A percentile compares a stretch with the other conserved stretches of the same genome.
Conservation (phyloP, 2,329 filamentous ascomycete species). For the Aspergillus versicolor region DNA sequence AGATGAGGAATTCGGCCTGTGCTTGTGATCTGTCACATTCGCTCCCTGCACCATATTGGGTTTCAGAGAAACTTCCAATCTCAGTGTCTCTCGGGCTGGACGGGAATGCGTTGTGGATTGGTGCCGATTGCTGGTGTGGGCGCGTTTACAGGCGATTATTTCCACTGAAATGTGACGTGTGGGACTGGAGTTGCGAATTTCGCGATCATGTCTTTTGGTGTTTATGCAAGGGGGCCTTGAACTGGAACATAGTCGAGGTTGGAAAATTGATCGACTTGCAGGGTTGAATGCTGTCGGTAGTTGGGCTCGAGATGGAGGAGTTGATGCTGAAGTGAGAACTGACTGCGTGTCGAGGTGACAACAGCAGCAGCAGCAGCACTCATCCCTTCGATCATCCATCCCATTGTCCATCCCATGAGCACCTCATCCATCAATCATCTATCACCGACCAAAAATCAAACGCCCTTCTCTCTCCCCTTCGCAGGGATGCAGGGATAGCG, state of each 20-base stretch:
- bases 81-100: background rate
- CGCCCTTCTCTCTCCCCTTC: background rate
- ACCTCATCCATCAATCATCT: no score
- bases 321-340: background rate
- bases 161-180: slow-evolving; percentile 16
- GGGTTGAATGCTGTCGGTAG: background rate
- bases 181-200: slow-evolving; percentile 7
- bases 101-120: slow-evolving; percentile 8
- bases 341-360: background rate
- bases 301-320: no score
- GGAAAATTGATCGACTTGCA: background rate
- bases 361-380: background rate
- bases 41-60: no score
- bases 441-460: background rate
- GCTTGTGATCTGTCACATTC: no score
- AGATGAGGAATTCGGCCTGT: no score
- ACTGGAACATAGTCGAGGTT: background rate
- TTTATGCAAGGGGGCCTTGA: background rate
- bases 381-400: background rate
- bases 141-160: slow-evolving; percentile 1
- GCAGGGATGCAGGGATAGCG: slow-evolving; percentile 16
- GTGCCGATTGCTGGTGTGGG: slow-evolving; percentile 2
- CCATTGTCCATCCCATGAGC: no score
- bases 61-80: background rate
- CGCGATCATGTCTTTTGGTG: background rate